Percentiles rank a stretch among this genome's conserved stretches.
phyloP scores from a whole-genome alignment of 257 asterid genomes.

The Leonotis leonurus region DNA sequence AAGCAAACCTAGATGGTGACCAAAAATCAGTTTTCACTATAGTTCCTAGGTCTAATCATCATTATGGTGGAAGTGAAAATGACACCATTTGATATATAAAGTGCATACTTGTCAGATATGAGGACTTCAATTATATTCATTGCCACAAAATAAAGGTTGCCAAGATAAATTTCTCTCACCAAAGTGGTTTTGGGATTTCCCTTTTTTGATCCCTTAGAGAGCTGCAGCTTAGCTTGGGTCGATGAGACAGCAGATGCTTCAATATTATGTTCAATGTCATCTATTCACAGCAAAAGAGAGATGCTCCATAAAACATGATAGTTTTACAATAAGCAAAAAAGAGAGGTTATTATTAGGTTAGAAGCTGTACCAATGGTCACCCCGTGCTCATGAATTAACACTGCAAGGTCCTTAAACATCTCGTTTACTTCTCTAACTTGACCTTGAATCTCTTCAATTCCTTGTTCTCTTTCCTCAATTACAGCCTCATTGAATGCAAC shows the following conservation, averaged over 20 bases:
- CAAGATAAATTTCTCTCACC: conserved; percentile 16
- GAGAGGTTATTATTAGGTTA: not conserved
- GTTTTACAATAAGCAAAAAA: conserved; percentile 1
- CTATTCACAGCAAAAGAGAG: conserved; percentile 1
- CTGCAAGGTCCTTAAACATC: conserved; percentile 25
- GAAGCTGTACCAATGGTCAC: conserved; percentile 9
- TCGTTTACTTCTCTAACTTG: conserved; percentile 18
- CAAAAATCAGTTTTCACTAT: not conserved
- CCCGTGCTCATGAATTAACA: conserved; percentile 17
- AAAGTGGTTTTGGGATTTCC: not conserved
- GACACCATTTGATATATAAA: not conserved
- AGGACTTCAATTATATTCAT: too few relatives aligned
- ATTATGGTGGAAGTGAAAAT: too few relatives aligned
- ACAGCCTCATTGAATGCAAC: conserved; percentile 25
- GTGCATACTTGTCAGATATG: too few relatives aligned
- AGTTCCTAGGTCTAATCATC: too few relatives aligned
- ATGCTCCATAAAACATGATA: not conserved
- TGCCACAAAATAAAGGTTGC: not conserved
- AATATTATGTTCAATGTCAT: conserved; percentile 9
- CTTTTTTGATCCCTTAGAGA: conserved; percentile 12
- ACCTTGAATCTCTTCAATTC: conserved; percentile 17
- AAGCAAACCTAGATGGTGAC: not conserved
- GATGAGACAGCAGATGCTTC: conserved; percentile 19
- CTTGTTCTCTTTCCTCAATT: conserved; percentile 25
- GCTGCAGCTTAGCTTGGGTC: conserved; percentile 16